phyloP scores from a whole-genome alignment of 306 rosid species.

The Cicer yamashitae region DNA sequence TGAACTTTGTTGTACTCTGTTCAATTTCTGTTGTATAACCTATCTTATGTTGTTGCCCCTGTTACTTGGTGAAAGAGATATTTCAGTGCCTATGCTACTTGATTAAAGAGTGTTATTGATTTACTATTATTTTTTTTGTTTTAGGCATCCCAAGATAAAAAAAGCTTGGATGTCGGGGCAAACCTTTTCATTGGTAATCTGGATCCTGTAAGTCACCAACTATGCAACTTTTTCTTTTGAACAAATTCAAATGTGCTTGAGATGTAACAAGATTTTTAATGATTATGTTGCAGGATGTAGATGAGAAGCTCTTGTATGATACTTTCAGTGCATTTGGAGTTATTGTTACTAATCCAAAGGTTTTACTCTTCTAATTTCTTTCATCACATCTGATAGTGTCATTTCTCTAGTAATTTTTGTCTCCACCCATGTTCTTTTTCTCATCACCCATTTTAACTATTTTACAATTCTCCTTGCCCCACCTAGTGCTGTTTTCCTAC shows the following conservation, averaged over 20 bases:
- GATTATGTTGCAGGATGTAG: constrained; percentile 80
- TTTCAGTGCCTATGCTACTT: constrained; percentile 15
- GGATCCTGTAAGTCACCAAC: constrained; percentile 74
- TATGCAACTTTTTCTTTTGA: constrained; percentile 2
- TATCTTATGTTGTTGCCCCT: not conserved
- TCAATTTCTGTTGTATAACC: constrained; percentile 17
- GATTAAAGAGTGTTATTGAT: constrained; percentile 23
- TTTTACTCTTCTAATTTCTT: constrained; percentile 41
- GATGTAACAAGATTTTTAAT: constrained; percentile 29
- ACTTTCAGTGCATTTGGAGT: constrained; percentile 99
- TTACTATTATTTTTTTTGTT: constrained; percentile 33
- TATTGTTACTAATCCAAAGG: constrained; percentile 98
- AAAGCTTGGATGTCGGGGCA: constrained; percentile 97
- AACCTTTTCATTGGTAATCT: constrained; percentile 97
- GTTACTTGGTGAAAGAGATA: constrained; percentile 24
- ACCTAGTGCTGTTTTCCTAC: too few relatives aligned
- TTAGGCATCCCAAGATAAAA: constrained; percentile 98
- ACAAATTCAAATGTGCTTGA: not conserved
- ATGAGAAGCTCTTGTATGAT: constrained; percentile 94
- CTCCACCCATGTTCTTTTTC: too few relatives aligned
- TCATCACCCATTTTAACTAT: too few relatives aligned
- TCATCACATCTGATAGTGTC: not conserved
- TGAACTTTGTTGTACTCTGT: constrained; percentile 2
- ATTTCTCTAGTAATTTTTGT: not conserved
- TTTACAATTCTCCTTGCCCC: too few relatives aligned